Evolutionary conservation across 768 basidiomycete genomes (phyloP).

Genomic region (Tricholomella constricta): DNA sequence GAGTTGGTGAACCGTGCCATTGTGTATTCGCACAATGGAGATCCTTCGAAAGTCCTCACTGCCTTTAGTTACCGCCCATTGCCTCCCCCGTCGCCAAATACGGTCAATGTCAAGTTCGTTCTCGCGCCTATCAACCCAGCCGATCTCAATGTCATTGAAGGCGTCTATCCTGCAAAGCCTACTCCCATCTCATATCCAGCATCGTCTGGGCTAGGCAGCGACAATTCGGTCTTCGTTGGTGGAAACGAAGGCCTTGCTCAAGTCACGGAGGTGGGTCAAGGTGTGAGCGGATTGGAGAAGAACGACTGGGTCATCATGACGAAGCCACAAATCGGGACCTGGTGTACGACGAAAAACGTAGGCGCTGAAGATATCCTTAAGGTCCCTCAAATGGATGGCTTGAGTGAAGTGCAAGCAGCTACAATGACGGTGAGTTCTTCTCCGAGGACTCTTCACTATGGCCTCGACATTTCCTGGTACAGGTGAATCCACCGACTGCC

Average conservation of each 20-base stretch:
- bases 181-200: slow-evolving; percentile 36
- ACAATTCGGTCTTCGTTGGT: slow-evolving; percentile 52
- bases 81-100: slow-evolving; percentile 53
- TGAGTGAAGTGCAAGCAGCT: slow-evolving; percentile 70
- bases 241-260: slow-evolving; percentile 81
- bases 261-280: slow-evolving; percentile 61
- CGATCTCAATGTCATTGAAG: slow-evolving; percentile 80
- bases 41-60: slow-evolving; percentile 61
- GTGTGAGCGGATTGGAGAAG: slow-evolving; percentile 46
- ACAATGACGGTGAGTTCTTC: slow-evolving; percentile 62
- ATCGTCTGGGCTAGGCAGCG: slow-evolving; percentile 31
- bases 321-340: slow-evolving; percentile 73
- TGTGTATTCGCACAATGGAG: slow-evolving; percentile 62
- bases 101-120: slow-evolving; percentile 66
- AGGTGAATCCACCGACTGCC: slow-evolving; percentile 86
- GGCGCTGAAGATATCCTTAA: slow-evolving; percentile 57
- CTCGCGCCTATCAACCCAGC: slow-evolving; percentile 81
- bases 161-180: slow-evolving; percentile 77
- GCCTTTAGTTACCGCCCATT: slow-evolving; percentile 53
- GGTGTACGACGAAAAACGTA: slow-evolving; percentile 62
- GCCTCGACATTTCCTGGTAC: neutral
- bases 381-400: slow-evolving; percentile 46
- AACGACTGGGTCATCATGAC: slow-evolving; percentile 79
- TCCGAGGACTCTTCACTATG: neutral
- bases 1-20: slow-evolving; percentile 56